Conservation (phyloP, 148 eudicot species). For the Cornus florida region DNA sequence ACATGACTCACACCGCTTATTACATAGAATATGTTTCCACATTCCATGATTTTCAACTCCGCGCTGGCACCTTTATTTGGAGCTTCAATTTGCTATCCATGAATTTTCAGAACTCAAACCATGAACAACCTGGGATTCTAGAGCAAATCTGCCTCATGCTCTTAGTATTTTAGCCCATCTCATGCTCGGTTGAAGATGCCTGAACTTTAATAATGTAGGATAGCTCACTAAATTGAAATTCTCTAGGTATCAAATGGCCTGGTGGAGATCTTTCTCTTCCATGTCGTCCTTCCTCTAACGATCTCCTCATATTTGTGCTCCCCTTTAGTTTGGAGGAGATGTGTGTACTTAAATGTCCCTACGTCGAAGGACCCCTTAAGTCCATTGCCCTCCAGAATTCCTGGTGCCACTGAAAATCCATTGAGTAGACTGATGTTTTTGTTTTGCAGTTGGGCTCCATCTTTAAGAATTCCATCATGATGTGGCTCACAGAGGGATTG, state of each 20-base stretch:
- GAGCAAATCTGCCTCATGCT: neutral
- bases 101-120: neutral
- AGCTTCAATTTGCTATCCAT: neutral
- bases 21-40: neutral
- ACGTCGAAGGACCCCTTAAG: constrained; percentile 14
- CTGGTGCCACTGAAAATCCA: constrained; percentile 30
- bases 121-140: neutral
- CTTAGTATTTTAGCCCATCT: neutral
- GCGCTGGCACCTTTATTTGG: neutral
- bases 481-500: constrained; percentile 58
- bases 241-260: constrained; percentile 15
- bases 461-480: constrained; percentile 19
- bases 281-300: constrained; percentile 64
- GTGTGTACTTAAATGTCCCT: constrained; percentile 29
- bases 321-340: constrained; percentile 38
- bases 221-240: neutral
- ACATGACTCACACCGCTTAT: neutral
- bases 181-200: neutral
- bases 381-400: constrained; percentile 28
- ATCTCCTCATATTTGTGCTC: constrained; percentile 50
- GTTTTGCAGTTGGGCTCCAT: constrained; percentile 24
- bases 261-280: constrained; percentile 41
- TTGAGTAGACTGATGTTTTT: constrained; percentile 38
- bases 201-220: neutral
- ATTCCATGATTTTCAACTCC: neutral